Evolutionary conservation across 345 rosid genomes (phyloP).

Genomic region (Salix brachista): DNA sequence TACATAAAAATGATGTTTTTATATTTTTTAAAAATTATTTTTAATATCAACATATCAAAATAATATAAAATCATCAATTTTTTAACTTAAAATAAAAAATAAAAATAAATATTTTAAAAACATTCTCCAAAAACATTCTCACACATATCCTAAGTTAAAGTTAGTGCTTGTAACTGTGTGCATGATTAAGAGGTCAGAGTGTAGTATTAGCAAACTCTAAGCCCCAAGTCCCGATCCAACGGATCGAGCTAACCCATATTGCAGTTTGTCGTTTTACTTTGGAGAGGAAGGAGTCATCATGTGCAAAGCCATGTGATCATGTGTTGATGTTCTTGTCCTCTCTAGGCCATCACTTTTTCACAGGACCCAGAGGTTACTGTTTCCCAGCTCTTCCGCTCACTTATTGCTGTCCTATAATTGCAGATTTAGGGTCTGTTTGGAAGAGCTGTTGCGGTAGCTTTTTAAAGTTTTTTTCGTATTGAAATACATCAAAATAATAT

Average conservation of each 20-base stretch:
- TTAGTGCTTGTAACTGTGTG: background rate
- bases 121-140: no score
- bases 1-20: no score
- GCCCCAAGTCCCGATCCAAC: background rate
- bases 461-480: no score
- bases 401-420: background rate
- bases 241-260: background rate
- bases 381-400: background rate
- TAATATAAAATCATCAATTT: no score
- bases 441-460: no score
- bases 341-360: conserved; percentile 12
- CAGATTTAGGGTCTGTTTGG: no score
- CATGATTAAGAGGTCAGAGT: background rate
- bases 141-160: no score
- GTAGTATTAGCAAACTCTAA: background rate
- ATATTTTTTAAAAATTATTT: no score
- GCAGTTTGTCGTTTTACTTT: conserved; percentile 14
- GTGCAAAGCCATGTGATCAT: conserved; percentile 58
- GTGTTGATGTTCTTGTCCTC: conserved; percentile 33
- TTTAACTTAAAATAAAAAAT: no score
- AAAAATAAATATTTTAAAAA: no score
- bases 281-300: conserved; percentile 19
- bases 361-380: conserved; percentile 15
- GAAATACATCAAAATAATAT: no score
- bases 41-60: no score